Conservation (phyloP, 1,139 yeast species). For the Pichia sp. region DNA sequence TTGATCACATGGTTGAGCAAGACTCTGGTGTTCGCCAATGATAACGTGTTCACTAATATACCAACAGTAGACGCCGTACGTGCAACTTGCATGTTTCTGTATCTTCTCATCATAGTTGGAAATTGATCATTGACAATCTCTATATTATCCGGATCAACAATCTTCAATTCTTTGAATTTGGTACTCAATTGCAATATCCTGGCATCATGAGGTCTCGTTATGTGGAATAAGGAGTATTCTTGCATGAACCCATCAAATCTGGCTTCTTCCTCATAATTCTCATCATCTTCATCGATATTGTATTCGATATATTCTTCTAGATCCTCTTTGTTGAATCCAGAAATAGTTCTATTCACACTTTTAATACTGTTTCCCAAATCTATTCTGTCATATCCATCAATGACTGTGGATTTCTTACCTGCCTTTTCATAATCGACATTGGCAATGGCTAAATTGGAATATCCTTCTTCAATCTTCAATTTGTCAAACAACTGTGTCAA, state of each 20-base stretch:
- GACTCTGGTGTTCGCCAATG: slow-evolving; percentile 66
- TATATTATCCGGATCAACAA: slow-evolving; percentile 42
- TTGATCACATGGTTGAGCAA: slow-evolving; percentile 57
- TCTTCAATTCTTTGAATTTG: slow-evolving; percentile 51
- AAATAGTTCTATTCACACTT: slow-evolving; percentile 28
- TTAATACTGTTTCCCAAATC: background rate
- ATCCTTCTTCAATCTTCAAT: slow-evolving; percentile 35
- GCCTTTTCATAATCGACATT: slow-evolving; percentile 42
- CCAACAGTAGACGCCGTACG: slow-evolving; percentile 93
- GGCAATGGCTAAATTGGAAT: slow-evolving; percentile 46
- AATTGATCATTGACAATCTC: slow-evolving; percentile 53
- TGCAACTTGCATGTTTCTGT: slow-evolving; percentile 83
- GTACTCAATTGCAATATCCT: slow-evolving; percentile 75
- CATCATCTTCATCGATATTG: slow-evolving; percentile 22
- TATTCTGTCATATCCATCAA: slow-evolving; percentile 20
- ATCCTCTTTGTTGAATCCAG: slow-evolving; percentile 18
- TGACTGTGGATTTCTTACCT: slow-evolving; percentile 23
- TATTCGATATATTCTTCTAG: slow-evolving; percentile 10
- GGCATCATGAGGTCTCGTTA: slow-evolving; percentile 76
- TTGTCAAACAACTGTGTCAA: slow-evolving; percentile 36
- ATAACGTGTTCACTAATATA: slow-evolving; percentile 82
- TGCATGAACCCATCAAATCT: slow-evolving; percentile 32
- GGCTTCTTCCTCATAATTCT: slow-evolving; percentile 13
- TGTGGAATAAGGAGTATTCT: slow-evolving; percentile 59
- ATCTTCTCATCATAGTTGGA: slow-evolving; percentile 80